These are phyloP conservation scores for Trametes cingulata DNA, from an alignment of 768 basidiomycete species.

Conservation along the genomic window DNA sequence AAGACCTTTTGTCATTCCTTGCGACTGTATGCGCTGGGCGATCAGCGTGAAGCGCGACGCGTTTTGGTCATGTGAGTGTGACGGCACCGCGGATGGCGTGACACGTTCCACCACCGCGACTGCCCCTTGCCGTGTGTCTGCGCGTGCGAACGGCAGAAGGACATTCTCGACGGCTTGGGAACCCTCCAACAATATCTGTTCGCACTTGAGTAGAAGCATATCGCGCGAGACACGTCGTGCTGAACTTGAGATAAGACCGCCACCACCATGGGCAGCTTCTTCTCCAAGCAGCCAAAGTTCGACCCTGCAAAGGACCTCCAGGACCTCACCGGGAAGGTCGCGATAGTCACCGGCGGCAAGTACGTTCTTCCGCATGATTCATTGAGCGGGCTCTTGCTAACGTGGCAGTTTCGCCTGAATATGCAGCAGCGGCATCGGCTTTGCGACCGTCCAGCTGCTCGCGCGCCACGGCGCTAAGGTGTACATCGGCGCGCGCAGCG, in stretches of 20 bases:
- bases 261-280: constrained; percentile 10
- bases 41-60: neutral
- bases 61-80: constrained; percentile 6
- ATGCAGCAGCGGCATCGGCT: constrained; percentile 40
- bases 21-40: no score
- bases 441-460: constrained; percentile 39
- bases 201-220: no score
- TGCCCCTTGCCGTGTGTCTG: no score
- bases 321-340: constrained; percentile 48
- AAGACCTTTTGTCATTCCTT: no score
- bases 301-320: constrained; percentile 42
- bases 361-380: constrained; percentile 17
- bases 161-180: no score
- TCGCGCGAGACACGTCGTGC: no score
- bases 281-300: constrained; percentile 13
- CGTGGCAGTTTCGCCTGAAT: neutral
- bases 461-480: constrained; percentile 46
- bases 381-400: neutral
- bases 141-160: no score
- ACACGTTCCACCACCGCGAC: no score
- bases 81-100: neutral
- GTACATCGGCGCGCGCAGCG: constrained; percentile 38
- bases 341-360: constrained; percentile 53
- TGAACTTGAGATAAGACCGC: neutral
- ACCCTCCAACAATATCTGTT: no score